Base-by-base conservation (phyloP, 2,329 filamentous ascomycete genomes). In the Aspergillus sp. region DNA sequence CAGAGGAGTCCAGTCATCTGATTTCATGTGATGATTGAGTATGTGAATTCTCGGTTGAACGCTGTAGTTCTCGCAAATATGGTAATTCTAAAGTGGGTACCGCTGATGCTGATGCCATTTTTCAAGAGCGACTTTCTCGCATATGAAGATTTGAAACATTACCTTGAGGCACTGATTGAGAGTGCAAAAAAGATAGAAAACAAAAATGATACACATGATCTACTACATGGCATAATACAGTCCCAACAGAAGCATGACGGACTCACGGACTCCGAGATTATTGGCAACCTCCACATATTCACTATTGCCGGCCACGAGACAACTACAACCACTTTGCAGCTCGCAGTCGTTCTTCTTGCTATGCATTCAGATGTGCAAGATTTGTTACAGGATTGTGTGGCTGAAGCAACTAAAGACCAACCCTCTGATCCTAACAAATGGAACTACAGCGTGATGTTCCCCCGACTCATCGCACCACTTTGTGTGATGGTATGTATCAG, bases 231-330 rank as follows among this genome's bases (percentile, higher is more conserved):
- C 12, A 53, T 69, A 51, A 18, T 68, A 5, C 29, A 49, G 12
- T 57, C 59, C 3, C 45, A 56, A n/a, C 57, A n/a, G 22, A 57
- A 59, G 4, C 42, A 58, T 29, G 16, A n/a, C 14, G 58, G 59
- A 2, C 51, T 69, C 2, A 54, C 63, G 4, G 64, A 68, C 42
- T 36, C 51, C 50, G 81, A 84, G 59, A 78, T 84, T 6, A 79
- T 79, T 46, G 80, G 81, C 14, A 83, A 83, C 50, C 69, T 82
- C 51, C 82, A 81, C 54, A 70, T 79, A 1, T 76, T 82, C 61
- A 82, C 80, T 52, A 73, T 84, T 53, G 82, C 82, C 0, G 82
- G 82, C 0, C 80, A 83, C 58, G 82, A 84, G 58, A 83, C 81
- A 0, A 81, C 81, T 0, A 79, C 81, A 0, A 77, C 80, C 29